Percentiles rank a stretch among this genome's conserved stretches.
Evolutionary conservation across 73 alveolate species (phyloP).

Genomic region (Paramecium pentaurelia): DNA sequence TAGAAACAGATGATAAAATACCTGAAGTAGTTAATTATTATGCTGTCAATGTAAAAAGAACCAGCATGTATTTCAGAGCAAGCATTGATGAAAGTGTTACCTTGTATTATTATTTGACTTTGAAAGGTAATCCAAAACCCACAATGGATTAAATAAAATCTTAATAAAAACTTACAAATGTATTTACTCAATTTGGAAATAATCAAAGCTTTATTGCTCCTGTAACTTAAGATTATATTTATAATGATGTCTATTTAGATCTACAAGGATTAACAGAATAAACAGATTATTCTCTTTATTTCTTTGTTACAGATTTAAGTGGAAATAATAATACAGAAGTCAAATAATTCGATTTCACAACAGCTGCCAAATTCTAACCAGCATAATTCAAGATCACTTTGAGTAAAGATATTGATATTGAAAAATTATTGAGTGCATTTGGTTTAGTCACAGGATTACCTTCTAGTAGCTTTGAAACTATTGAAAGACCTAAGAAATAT

Average conservation of each 20-base stretch:
- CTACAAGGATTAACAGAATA: conserved; percentile 45
- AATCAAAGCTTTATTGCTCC: conserved; percentile 49
- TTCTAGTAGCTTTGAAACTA: background rate
- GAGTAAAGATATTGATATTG: background rate
- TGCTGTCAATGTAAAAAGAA: conserved; percentile 42
- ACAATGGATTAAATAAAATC: conserved; percentile 31
- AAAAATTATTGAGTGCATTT: conserved; percentile 41
- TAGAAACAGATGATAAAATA: conserved; percentile 33
- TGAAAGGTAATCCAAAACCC: conserved; percentile 45
- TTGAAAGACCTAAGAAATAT: background rate
- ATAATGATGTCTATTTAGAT: conserved; percentile 44
- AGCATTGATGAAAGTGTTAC: conserved; percentile 53
- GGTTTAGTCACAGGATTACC: conserved; percentile 54
- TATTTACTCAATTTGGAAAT: background rate
- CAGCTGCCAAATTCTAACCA: conserved; percentile 39
- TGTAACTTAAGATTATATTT: conserved; percentile 39
- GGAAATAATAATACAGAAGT: conserved; percentile 52
- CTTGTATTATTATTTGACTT: background rate
- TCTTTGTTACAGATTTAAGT: conserved; percentile 47
- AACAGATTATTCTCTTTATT: conserved; percentile 26
- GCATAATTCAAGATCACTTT: conserved; percentile 18
- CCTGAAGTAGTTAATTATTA: conserved; percentile 44
- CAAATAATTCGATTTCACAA: background rate
- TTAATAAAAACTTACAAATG: background rate
- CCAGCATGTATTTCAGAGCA: conserved; percentile 48